Conservation (phyloP, 2,329 filamentous ascomycete genomes). For the Monosporascus cannonballus region DNA sequence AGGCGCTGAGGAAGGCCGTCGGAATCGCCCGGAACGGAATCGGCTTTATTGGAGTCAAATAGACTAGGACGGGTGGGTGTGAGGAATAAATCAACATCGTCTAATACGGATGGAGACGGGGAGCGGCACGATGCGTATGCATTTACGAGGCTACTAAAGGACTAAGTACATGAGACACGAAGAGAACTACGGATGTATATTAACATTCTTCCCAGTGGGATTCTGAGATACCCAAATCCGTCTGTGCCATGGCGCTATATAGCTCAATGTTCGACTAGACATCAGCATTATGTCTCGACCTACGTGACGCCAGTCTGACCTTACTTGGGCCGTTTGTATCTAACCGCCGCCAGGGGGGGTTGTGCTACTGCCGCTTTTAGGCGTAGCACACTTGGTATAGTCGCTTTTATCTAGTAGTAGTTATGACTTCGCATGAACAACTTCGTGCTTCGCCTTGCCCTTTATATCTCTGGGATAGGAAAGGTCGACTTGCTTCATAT, state of each 20-base stretch:
- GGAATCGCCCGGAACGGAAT: slow-evolving; percentile 54
- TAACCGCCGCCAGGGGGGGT: no score
- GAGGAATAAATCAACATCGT: not conserved
- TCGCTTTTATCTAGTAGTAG: no score
- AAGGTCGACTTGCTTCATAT: no score
- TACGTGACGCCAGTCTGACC: no score
- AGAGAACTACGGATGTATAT: not conserved
- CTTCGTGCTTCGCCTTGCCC: no score
- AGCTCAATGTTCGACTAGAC: not conserved
- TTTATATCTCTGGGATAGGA: no score
- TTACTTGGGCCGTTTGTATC: no score
- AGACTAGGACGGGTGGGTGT: slow-evolving; percentile 10
- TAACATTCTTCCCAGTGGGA: not conserved
- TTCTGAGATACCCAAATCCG: not conserved
- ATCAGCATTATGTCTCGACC: not conserved
- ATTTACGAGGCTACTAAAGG: not conserved
- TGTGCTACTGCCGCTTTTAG: no score
- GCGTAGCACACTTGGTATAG: no score
- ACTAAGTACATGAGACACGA: not conserved
- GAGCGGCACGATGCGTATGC: not conserved
- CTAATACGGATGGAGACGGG: not conserved
- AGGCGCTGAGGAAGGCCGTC: slow-evolving; percentile 53
- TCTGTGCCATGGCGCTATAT: not conserved
- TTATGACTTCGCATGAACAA: no score
- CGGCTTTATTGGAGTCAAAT: slow-evolving; percentile 61